These are phyloP conservation scores for Chrysoporthe puriensis DNA, from an alignment of 2,329 filamentous ascomycete species.

Conservation along the genomic window DNA sequence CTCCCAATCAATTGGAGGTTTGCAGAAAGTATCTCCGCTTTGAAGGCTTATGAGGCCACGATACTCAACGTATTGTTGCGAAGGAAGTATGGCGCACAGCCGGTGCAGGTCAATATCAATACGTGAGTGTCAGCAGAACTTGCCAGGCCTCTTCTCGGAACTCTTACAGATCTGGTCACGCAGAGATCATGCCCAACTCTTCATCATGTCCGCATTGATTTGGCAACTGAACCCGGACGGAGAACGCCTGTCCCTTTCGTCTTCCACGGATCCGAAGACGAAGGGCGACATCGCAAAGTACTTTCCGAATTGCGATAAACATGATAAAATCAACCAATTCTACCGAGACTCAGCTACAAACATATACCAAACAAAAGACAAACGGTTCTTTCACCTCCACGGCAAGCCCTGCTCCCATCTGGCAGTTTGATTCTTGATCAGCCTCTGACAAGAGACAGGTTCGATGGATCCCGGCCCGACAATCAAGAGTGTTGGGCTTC, in stretches of 20 bases:
- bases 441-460: conserved; percentile 8
- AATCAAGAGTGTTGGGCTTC: conserved; percentile 29
- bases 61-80: conserved; percentile 49
- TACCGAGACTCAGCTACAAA: conserved; percentile 34
- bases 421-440: neutral
- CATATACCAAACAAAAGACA: conserved; percentile 32
- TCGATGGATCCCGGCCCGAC: conserved; percentile 28
- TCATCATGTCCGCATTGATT: conserved; percentile 44
- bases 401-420: conserved; percentile 13
- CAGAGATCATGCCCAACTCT: conserved; percentile 46
- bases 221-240: conserved; percentile 32
- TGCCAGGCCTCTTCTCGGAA: conserved; percentile 16
- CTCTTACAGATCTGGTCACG: neutral
- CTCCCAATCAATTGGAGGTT: conserved; percentile 61
- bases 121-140: conserved; percentile 38
- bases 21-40: conserved; percentile 54
- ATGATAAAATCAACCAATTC: conserved; percentile 19
- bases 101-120: conserved; percentile 48
- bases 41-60: conserved; percentile 53
- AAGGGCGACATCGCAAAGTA: conserved; percentile 13
- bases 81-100: conserved; percentile 48
- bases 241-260: neutral
- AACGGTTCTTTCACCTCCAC: conserved; percentile 32
- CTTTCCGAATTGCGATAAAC: conserved; percentile 34
- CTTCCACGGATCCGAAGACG: neutral